Conservation (phyloP, 495 filamentous ascomycete species). For the Annulohypoxylon bovei region DNA sequence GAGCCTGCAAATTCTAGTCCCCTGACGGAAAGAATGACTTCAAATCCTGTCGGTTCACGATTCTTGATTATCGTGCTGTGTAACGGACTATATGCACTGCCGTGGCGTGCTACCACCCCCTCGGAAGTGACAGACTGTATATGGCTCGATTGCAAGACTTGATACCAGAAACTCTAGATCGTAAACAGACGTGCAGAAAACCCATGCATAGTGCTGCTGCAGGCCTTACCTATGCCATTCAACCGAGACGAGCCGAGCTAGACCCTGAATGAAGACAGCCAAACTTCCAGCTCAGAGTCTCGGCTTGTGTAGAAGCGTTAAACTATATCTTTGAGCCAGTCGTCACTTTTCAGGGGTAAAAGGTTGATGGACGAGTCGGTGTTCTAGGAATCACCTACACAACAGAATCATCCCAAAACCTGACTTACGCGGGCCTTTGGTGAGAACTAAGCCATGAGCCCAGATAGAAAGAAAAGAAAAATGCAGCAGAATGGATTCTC, state of each 20-base stretch:
- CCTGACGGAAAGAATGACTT: neutral
- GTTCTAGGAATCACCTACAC: neutral
- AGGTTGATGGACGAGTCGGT: neutral
- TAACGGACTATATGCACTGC: slow-evolving; percentile 18
- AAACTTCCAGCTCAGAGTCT: neutral
- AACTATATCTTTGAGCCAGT: neutral
- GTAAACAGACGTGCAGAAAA: slow-evolving; percentile 27
- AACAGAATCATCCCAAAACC: neutral
- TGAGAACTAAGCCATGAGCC: neutral
- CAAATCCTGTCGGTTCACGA: slow-evolving; percentile 1
- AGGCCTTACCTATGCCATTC: neutral
- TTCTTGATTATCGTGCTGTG: slow-evolving; percentile 14
- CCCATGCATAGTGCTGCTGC: slow-evolving; percentile 17
- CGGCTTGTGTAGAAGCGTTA: neutral
- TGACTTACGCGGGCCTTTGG: neutral
- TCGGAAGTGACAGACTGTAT: slow-evolving; percentile 11
- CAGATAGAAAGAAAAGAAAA: neutral
- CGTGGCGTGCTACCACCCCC: slow-evolving; percentile 6
- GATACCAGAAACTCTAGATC: slow-evolving; percentile 29
- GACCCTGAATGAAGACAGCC: slow-evolving; percentile 1
- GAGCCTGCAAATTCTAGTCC: neutral
- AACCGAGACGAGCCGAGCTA: neutral
- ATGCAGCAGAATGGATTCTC: neutral
- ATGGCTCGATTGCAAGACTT: slow-evolving; percentile 35
- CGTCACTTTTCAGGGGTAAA: neutral